Conservation (phyloP, 2,329 filamentous ascomycete genomes). For the Aspergillus alliaceus region DNA sequence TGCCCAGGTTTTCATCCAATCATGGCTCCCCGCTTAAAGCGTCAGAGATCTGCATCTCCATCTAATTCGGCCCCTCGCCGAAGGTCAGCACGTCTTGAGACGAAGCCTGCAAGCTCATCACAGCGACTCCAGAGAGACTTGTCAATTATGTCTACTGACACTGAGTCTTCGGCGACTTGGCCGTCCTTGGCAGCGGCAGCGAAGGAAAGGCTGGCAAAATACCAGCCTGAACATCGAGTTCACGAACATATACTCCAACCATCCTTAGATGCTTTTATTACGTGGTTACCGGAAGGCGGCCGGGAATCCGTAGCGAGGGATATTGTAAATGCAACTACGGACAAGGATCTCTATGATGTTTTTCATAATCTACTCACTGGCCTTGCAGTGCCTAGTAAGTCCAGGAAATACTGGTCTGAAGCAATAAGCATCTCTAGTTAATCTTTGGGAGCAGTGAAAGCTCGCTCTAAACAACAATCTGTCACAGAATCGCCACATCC, state of each 20-base stretch:
- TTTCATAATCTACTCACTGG: not conserved
- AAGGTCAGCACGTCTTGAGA: no score
- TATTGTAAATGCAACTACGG: not conserved
- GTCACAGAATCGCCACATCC: not conserved
- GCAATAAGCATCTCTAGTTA: not conserved
- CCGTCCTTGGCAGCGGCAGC: not conserved
- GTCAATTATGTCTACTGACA: not conserved
- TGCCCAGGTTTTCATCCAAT: no score
- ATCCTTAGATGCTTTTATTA: not conserved
- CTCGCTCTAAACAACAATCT: not conserved
- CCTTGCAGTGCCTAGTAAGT: not conserved
- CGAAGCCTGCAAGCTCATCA: no score
- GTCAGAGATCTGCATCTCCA: no score
- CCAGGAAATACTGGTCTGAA: not conserved
- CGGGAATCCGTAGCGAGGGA: not conserved
- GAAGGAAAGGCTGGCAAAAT: not conserved
- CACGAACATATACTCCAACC: not conserved
- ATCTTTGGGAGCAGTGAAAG: slow-evolving; percentile 4
- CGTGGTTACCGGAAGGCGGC: slow-evolving; percentile 1
- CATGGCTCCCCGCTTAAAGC: no score
- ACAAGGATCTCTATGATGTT: not conserved
- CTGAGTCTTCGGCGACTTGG: not conserved
- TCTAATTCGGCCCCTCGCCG: no score
- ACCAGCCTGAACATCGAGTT: not conserved
- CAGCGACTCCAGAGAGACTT: not conserved